These are phyloP conservation scores for Talaromyces thailandensis DNA, from an alignment of 495 filamentous ascomycete species.

Conservation along the genomic window DNA sequence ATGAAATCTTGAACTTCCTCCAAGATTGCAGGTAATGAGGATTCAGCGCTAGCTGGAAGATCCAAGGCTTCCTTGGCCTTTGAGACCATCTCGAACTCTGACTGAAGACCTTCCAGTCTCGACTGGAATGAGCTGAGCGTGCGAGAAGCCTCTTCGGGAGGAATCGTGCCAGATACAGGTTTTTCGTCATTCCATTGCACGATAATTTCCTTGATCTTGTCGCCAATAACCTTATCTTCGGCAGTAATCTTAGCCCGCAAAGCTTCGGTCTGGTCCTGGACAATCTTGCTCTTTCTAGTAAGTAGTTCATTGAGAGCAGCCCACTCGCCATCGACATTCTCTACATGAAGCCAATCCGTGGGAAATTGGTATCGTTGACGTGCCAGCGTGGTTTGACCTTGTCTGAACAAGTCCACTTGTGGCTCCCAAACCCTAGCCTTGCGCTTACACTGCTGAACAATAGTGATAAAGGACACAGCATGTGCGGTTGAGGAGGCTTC, in stretches of 20 bases:
- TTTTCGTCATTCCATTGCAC: slow-evolving; percentile 90
- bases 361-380: slow-evolving; percentile 91
- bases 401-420: slow-evolving; percentile 88
- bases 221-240: slow-evolving; percentile 81
- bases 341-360: slow-evolving; percentile 84
- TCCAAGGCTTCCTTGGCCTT: slow-evolving; percentile 96
- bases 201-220: slow-evolving; percentile 78
- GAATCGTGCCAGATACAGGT: slow-evolving; percentile 87
- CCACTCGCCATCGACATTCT: slow-evolving; percentile 94
- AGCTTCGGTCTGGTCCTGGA: slow-evolving; percentile 90
- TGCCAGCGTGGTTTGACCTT: slow-evolving; percentile 82
- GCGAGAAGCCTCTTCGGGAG: slow-evolving; percentile 73
- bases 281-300: slow-evolving; percentile 80
- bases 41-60: slow-evolving; percentile 68
- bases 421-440: slow-evolving; percentile 90
- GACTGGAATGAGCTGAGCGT: slow-evolving; percentile 73
- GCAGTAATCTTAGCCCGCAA: slow-evolving; percentile 92
- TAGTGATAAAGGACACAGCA: slow-evolving; percentile 95
- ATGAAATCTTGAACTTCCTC: slow-evolving; percentile 99
- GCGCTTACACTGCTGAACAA: slow-evolving; percentile 89
- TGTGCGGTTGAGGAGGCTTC: slow-evolving; percentile 90
- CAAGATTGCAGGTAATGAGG: slow-evolving; percentile 66
- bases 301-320: slow-evolving; percentile 81
- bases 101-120: slow-evolving; percentile 69
- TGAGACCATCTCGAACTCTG: slow-evolving; percentile 86